These are phyloP conservation scores for Penicillium coffeae DNA, from an alignment of 495 filamentous ascomycete genomes.

Conservation along the genomic window DNA sequence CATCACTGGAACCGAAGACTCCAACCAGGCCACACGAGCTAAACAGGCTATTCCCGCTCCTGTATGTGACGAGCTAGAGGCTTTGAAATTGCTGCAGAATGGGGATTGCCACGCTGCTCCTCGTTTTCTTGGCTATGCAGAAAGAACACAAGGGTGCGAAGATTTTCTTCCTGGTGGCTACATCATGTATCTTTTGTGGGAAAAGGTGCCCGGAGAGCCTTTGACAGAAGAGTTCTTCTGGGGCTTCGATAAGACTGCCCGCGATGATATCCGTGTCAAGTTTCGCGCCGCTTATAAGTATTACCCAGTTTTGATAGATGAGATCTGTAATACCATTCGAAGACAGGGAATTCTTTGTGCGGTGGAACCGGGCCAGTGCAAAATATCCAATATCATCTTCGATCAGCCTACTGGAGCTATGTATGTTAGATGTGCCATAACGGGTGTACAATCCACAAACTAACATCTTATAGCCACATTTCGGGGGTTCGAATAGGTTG, in stretches of 20 bases:
- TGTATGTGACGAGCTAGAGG: constrained; percentile 13
- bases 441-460: too few species aligned
- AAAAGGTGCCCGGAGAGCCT: constrained; percentile 15
- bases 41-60: constrained; percentile 4
- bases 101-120: constrained; percentile 10
- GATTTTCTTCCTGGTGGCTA: constrained; percentile 16
- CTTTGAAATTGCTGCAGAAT: constrained; percentile 7
- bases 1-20: constrained; percentile 17
- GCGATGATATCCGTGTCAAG: constrained; percentile 10
- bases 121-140: constrained; percentile 9
- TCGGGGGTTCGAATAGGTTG: constrained; percentile 19
- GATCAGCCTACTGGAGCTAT: constrained; percentile 13
- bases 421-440: constrained; percentile 7
- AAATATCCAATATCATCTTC: constrained; percentile 19
- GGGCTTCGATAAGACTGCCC: constrained; percentile 9
- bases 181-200: constrained; percentile 15
- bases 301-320: too few species aligned
- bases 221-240: constrained; percentile 17
- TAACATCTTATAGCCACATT: constrained; percentile 15
- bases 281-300: constrained; percentile 14
- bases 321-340: constrained; percentile 11
- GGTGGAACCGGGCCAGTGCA: constrained; percentile 1
- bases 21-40: constrained; percentile 8
- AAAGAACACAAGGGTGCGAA: constrained; percentile 11
- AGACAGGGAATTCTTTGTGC: constrained; percentile 15